Percentiles rank a stretch among this genome's conserved stretches.
These are phyloP conservation scores for Kodamaea kakaduensis DNA, from an alignment of 805 yeast genomes.

Conservation along the genomic window DNA sequence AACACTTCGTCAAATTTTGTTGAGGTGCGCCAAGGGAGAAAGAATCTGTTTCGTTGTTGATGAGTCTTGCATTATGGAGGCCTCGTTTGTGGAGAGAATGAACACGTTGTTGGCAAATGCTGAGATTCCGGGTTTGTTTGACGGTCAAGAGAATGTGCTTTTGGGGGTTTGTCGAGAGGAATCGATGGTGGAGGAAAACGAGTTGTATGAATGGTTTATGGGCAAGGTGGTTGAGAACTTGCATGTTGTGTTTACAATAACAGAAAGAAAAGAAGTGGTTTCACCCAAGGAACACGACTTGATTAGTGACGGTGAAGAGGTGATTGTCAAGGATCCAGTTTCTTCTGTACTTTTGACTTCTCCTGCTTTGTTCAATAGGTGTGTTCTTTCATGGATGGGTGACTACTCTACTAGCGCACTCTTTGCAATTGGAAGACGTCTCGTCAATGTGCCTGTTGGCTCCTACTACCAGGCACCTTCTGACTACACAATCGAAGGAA, in stretches of 20 bases:
- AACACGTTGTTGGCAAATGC: conserved; percentile 91
- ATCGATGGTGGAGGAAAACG: conserved; percentile 63
- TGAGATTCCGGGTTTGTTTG: conserved; percentile 86
- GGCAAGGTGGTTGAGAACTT: conserved; percentile 62
- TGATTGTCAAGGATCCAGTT: conserved; percentile 43
- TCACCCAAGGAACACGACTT: too few relatives aligned
- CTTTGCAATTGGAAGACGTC: conserved; percentile 43
- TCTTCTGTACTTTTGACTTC: conserved; percentile 75
- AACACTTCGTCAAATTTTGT: conserved; percentile 52
- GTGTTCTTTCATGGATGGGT: conserved; percentile 88
- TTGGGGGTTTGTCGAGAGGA: conserved; percentile 54
- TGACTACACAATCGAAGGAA: too few relatives aligned
- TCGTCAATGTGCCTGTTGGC: conserved; percentile 20
- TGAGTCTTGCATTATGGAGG: conserved; percentile 70
- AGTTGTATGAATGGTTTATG: conserved; percentile 71
- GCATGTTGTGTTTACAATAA: conserved; percentile 78
- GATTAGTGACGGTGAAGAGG: background rate
- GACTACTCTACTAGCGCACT: conserved; percentile 61
- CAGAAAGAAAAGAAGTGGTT: conserved; percentile 41
- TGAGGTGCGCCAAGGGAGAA: conserved; percentile 48
- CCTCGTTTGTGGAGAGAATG: conserved; percentile 85
- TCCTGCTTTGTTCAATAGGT: conserved; percentile 85
- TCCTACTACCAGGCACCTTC: background rate
- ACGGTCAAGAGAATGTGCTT: conserved; percentile 61
- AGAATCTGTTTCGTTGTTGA: conserved; percentile 70